Evolutionary conservation across 805 yeast genomes (phyloP).

Genomic region (Cyberlindnera veronae): DNA sequence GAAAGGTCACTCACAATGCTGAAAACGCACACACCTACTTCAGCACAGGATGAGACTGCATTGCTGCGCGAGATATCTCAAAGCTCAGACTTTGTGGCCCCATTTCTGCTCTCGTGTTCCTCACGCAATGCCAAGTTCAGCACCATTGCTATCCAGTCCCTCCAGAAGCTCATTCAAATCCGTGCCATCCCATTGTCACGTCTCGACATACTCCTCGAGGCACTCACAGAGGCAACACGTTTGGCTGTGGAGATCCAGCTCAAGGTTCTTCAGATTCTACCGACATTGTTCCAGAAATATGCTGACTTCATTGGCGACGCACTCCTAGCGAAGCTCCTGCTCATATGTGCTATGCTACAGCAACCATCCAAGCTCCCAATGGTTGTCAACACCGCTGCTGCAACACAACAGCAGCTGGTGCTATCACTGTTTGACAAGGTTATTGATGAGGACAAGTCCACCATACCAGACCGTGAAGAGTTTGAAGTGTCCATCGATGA

Average conservation of each 20-base stretch:
- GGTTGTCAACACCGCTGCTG: slow-evolving; percentile 87
- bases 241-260: slow-evolving; percentile 80
- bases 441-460: slow-evolving; percentile 35
- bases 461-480: slow-evolving; percentile 20
- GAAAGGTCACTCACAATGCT: slow-evolving; percentile 50
- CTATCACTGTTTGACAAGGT: slow-evolving; percentile 74
- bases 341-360: slow-evolving; percentile 71
- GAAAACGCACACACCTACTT: slow-evolving; percentile 31
- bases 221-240: slow-evolving; percentile 69
- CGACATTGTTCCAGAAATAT: slow-evolving; percentile 67
- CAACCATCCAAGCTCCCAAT: slow-evolving; percentile 65
- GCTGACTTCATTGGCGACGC: slow-evolving; percentile 50
- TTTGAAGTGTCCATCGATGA: slow-evolving; percentile 45
- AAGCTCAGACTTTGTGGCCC: slow-evolving; percentile 55
- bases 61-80: slow-evolving; percentile 36
- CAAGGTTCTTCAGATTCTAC: slow-evolving; percentile 79
- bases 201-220: slow-evolving; percentile 55
- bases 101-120: slow-evolving; percentile 69
- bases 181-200: slow-evolving; percentile 51
- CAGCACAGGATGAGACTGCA: slow-evolving; percentile 27
- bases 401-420: slow-evolving; percentile 84
- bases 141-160: slow-evolving; percentile 65
- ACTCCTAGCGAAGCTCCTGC: slow-evolving; percentile 53
- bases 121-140: slow-evolving; percentile 73
- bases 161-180: slow-evolving; percentile 57